Percentiles rank a stretch among this genome's conserved stretches.
Evolutionary conservation across 2,329 filamentous ascomycete genomes (phyloP).

Genomic region (Arthrobotrys entomopaga): DNA sequence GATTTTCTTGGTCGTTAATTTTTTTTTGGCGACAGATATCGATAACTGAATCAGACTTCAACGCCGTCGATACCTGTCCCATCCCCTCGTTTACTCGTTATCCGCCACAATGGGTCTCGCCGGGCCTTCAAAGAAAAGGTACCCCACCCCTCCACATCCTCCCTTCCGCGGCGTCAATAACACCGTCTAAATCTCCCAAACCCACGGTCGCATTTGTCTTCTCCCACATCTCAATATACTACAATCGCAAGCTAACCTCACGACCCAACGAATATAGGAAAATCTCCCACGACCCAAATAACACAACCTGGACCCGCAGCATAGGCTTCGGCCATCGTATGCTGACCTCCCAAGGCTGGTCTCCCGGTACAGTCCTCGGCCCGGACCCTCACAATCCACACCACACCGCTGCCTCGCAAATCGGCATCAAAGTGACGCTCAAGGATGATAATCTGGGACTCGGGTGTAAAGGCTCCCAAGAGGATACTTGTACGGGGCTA

Average conservation of each 20-base stretch:
- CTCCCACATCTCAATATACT: background rate
- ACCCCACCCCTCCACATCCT: background rate
- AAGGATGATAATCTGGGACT: slow-evolving; percentile 93
- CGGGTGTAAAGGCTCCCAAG: slow-evolving; percentile 77
- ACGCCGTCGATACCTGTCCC: too few relatives aligned
- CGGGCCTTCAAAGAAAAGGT: slow-evolving; percentile 54
- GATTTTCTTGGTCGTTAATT: background rate
- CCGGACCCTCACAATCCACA: slow-evolving; percentile 72
- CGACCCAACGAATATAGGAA: slow-evolving; percentile 66
- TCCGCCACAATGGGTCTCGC: slow-evolving; percentile 51
- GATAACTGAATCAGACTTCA: too few relatives aligned
- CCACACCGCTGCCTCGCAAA: slow-evolving; percentile 81
- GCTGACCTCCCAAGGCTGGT: slow-evolving; percentile 88
- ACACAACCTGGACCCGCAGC: slow-evolving; percentile 88
- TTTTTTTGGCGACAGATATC: background rate
- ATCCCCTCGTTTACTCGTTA: too few relatives aligned
- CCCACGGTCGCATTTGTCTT: background rate
- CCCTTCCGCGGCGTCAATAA: background rate
- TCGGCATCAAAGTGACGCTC: slow-evolving; percentile 76
- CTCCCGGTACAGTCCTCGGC: slow-evolving; percentile 83
- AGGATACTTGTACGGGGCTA: slow-evolving; percentile 81
- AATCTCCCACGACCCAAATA: slow-evolving; percentile 91
- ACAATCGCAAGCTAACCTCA: background rate
- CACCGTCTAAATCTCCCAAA: background rate
- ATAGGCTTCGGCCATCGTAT: slow-evolving; percentile 90